A percentile compares a stretch with the other conserved stretches of the same genome.
Conservation (phyloP, 2,329 filamentous ascomycete species). For the Exophiala aquamarina region DNA sequence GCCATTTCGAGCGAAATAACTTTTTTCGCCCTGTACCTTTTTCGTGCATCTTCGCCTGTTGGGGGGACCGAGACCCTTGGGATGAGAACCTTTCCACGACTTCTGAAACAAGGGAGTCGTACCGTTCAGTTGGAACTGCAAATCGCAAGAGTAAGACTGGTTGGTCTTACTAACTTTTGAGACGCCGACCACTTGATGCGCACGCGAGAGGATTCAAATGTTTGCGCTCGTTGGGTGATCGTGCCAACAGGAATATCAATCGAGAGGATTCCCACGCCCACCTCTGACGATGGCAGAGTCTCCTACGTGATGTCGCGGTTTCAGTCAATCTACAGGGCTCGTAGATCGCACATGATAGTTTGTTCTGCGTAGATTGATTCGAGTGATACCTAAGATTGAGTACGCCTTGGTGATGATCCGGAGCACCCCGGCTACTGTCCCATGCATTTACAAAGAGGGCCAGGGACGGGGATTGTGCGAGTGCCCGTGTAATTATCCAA, state of each 20-base stretch:
- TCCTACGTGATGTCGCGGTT: slow-evolving; percentile 15
- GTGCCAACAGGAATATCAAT: slow-evolving; percentile 11
- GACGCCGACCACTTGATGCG: slow-evolving; percentile 14
- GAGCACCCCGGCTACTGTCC: slow-evolving; percentile 3
- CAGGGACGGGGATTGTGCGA: slow-evolving; percentile 6
- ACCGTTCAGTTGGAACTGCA: slow-evolving; percentile 22
- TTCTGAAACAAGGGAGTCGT: slow-evolving; percentile 17
- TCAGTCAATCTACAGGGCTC: slow-evolving; percentile 3
- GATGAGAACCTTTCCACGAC: slow-evolving; percentile 2
- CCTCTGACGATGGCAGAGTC: slow-evolving; percentile 12
- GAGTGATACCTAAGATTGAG: slow-evolving; percentile 12
- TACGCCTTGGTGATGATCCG: slow-evolving; percentile 4
- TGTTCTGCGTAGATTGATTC: not conserved
- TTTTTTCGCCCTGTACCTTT: slow-evolving; percentile 1
- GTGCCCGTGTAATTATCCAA: slow-evolving; percentile 1
- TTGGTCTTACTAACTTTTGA: slow-evolving; percentile 12
- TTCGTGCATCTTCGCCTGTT: not conserved
- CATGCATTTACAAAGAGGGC: slow-evolving; percentile 18
- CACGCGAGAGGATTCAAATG: slow-evolving; percentile 1
- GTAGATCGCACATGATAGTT: not conserved
- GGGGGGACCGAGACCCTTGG: slow-evolving; percentile 7
- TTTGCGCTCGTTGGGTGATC: slow-evolving; percentile 8
- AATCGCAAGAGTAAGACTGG: slow-evolving; percentile 16
- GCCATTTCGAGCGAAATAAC: slow-evolving; percentile 9
- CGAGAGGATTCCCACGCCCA: slow-evolving; percentile 5